Evolutionary conservation across 441 rosid species (phyloP).

Genomic region (Macaranga tanarius): DNA sequence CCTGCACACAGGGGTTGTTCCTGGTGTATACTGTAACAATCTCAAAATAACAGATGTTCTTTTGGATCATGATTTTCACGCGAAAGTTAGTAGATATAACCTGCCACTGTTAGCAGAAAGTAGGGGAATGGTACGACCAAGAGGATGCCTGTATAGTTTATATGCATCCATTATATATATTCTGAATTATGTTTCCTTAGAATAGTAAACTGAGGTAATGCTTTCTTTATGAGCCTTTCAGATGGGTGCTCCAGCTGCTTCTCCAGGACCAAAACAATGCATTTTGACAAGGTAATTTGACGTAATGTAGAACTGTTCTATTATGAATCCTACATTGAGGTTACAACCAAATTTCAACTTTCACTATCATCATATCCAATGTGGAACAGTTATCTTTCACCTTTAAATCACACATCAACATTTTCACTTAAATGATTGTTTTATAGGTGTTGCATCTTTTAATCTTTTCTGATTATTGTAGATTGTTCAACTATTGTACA

Average conservation of each 20-base stretch:
- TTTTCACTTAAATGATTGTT: too few species aligned
- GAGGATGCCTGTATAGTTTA: background rate
- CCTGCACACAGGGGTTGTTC: constrained; percentile 60
- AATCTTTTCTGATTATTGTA: too few species aligned
- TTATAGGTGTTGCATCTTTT: too few species aligned
- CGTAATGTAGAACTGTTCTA: too few species aligned
- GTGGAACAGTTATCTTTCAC: too few species aligned
- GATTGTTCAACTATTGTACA: too few species aligned
- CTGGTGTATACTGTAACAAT: constrained; percentile 45
- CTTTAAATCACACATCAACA: too few species aligned
- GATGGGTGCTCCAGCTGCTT: constrained; percentile 31
- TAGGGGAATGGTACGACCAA: constrained; percentile 26
- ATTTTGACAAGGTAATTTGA: constrained; percentile 32
- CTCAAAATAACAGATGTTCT: constrained; percentile 57
- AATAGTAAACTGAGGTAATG: constrained; percentile 2
- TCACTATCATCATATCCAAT: too few species aligned
- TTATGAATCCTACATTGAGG: too few species aligned
- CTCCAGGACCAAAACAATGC: constrained; percentile 32
- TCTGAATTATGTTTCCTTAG: background rate
- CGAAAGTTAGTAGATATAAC: constrained; percentile 45
- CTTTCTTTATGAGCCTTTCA: constrained; percentile 26
- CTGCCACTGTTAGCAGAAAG: constrained; percentile 44
- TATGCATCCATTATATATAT: background rate
- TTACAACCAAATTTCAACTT: too few species aligned
- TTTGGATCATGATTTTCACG: constrained; percentile 45